Conservation (phyloP, 2,329 filamentous ascomycete genomes). For the Neoarthrinium moseri region DNA sequence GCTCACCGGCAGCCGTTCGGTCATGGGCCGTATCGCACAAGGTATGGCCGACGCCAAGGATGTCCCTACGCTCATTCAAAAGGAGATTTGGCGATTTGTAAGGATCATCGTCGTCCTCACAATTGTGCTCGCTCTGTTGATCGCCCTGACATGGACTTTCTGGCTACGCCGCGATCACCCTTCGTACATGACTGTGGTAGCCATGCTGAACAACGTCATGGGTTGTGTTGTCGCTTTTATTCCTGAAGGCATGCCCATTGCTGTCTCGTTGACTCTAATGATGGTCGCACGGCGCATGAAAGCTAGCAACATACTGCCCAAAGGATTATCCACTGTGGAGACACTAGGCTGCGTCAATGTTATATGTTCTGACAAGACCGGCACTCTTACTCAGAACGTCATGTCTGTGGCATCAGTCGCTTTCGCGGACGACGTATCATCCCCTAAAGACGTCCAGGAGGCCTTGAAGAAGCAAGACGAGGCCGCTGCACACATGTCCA, state of each 20-base stretch:
- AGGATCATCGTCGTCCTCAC: constrained; percentile 29
- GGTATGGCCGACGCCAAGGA: constrained; percentile 35
- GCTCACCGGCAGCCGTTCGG: constrained; percentile 36
- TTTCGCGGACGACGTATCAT: constrained; percentile 58
- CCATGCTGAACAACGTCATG: constrained; percentile 45
- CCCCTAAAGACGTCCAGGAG: constrained; percentile 32
- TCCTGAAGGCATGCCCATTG: constrained; percentile 27
- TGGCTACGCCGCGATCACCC: constrained; percentile 37
- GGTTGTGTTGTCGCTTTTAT: constrained; percentile 32
- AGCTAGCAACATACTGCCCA: constrained; percentile 38
- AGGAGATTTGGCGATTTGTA: constrained; percentile 42
- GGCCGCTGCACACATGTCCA: not conserved
- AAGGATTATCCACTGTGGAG: constrained; percentile 46
- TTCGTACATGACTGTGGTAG: constrained; percentile 38
- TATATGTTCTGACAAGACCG: constrained; percentile 55
- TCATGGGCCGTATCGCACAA: constrained; percentile 40
- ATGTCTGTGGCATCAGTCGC: constrained; percentile 59
- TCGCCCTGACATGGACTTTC: constrained; percentile 43
- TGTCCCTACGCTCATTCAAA: constrained; percentile 37
- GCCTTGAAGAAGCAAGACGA: not conserved
- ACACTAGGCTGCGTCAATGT: constrained; percentile 61
- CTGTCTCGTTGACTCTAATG: constrained; percentile 34
- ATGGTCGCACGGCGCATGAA: constrained; percentile 43
- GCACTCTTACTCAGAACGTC: constrained; percentile 61
- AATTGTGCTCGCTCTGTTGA: constrained; percentile 22